A percentile compares a stretch with the other conserved stretches of the same genome.
These are phyloP conservation scores for Isatis tinctoria DNA, from an alignment of 345 rosid genomes.

Conservation along the genomic window DNA sequence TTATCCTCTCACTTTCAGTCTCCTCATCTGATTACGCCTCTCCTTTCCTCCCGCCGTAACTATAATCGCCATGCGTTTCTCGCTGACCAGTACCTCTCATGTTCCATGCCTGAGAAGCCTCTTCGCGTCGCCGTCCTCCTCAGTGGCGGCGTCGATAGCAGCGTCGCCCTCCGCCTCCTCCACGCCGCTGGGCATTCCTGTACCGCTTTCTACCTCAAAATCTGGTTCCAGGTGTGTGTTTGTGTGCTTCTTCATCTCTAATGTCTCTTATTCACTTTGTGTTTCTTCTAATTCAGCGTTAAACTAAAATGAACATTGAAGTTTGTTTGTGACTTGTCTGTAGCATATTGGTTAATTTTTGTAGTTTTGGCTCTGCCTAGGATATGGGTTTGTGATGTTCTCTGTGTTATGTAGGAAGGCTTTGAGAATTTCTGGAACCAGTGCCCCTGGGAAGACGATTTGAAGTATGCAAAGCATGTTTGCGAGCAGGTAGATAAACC, in stretches of 20 bases:
- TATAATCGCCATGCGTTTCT: constrained; percentile 9
- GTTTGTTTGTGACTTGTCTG: not conserved
- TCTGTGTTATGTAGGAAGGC: constrained; percentile 70
- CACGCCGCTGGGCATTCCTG: constrained; percentile 89
- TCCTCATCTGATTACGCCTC: not conserved
- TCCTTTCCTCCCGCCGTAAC: not conserved
- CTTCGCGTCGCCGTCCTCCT: constrained; percentile 78
- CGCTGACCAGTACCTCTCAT: constrained; percentile 55
- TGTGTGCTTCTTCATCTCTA: not conserved
- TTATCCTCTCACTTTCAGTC: constrained; percentile 5
- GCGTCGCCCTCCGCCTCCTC: constrained; percentile 89
- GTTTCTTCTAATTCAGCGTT: no score
- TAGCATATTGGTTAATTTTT: no score
- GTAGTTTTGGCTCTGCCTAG: not conserved
- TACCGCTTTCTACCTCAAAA: constrained; percentile 93
- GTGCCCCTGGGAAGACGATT: constrained; percentile 97
- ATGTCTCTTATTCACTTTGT: not conserved
- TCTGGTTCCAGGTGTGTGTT: constrained; percentile 76
- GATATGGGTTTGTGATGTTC: constrained; percentile 26
- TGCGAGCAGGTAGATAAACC: no score
- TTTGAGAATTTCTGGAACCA: constrained; percentile 91
- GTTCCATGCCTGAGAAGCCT: constrained; percentile 52
- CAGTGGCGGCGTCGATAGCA: constrained; percentile 96
- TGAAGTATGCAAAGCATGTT: no score
- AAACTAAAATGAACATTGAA: not conserved